phyloP scores from a whole-genome alignment of 257 asterid genomes.

The Solanum clarkiae region DNA sequence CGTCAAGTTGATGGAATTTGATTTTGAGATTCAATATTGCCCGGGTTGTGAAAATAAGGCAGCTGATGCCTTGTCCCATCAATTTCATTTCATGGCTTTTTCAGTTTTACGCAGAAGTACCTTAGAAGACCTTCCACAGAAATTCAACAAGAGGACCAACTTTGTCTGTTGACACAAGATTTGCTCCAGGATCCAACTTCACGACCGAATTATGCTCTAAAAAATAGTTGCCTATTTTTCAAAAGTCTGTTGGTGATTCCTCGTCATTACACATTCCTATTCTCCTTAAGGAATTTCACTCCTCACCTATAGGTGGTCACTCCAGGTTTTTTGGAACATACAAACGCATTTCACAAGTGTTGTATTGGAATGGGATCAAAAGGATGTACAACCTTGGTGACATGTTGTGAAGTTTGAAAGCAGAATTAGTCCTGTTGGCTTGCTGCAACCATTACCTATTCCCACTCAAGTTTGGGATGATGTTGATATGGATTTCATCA shows the following conservation, averaged over 20 bases:
- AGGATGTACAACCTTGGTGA: not conserved
- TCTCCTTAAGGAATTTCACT: not conserved
- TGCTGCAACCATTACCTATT: not conserved
- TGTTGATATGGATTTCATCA: not conserved
- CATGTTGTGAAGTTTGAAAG: not conserved
- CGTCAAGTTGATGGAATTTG: not conserved
- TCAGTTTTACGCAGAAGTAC: not conserved
- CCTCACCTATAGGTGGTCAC: not conserved
- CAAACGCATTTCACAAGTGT: not conserved
- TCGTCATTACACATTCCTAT: not conserved
- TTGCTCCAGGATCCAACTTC: not conserved
- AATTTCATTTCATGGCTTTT: not conserved
- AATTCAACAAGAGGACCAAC: not conserved
- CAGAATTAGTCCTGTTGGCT: not conserved
- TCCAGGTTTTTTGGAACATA: not conserved
- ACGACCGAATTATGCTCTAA: not conserved
- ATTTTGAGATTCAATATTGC: not conserved
- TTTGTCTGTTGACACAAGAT: not conserved
- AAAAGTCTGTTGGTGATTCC: not conserved
- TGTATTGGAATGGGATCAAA: not conserved
- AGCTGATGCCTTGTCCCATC: not conserved
- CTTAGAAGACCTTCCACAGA: not conserved
- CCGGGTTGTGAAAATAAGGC: not conserved
- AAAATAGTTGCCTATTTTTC: not conserved
- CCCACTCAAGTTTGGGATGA: not conserved